Conservation (phyloP, 495 filamentous ascomycete genomes). For the Mycothermus thermophilus region DNA sequence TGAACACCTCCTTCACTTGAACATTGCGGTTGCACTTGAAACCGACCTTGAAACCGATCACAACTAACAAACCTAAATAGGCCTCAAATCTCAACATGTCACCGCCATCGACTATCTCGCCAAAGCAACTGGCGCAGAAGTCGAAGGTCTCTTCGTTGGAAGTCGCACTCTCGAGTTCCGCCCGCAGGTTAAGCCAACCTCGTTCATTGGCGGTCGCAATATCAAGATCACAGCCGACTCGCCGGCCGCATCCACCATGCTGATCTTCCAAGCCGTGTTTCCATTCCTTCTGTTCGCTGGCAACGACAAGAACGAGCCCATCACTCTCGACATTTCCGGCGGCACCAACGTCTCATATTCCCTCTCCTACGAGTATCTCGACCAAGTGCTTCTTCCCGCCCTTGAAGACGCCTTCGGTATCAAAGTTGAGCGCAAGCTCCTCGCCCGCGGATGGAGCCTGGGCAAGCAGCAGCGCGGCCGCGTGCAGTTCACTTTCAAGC, state of each 20-base stretch:
- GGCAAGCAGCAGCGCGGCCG: constrained; percentile 43
- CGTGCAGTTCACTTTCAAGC: constrained; percentile 45
- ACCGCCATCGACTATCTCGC: constrained; percentile 54
- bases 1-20: neutral
- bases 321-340: constrained; percentile 51
- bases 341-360: constrained; percentile 67
- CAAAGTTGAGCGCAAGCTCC: constrained; percentile 38
- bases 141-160: constrained; percentile 42
- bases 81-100: constrained; percentile 65
- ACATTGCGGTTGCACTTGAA: too few species aligned
- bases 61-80: constrained; percentile 26
- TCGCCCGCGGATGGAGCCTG: constrained; percentile 52
- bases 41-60: too few species aligned
- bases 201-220: neutral
- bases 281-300: constrained; percentile 57
- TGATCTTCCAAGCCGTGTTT: constrained; percentile 74
- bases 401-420: constrained; percentile 51
- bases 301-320: constrained; percentile 23
- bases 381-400: constrained; percentile 60
- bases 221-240: constrained; percentile 32
- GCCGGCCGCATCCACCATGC: constrained; percentile 39
- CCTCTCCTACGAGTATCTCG: constrained; percentile 61
- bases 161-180: constrained; percentile 40
- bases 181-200: too few species aligned
- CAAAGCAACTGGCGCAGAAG: constrained; percentile 43